Evolutionary conservation across 2,329 filamentous ascomycete species (phyloP).

Genomic region (Lecanicillium sp.): DNA sequence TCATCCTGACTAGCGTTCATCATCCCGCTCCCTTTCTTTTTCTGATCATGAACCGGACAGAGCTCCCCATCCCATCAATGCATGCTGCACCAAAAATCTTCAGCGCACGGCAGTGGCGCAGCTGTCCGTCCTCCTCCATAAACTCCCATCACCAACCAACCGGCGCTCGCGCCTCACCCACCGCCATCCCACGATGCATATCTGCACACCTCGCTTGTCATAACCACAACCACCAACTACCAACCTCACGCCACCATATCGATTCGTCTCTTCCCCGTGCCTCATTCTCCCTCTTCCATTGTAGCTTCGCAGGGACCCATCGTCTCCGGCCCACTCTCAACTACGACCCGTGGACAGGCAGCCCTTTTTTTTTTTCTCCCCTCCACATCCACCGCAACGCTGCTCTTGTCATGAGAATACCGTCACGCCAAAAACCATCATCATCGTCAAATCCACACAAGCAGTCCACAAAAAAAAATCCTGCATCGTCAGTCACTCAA

Average conservation of each 20-base stretch:
- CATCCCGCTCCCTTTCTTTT: not conserved
- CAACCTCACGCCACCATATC: too few relatives aligned
- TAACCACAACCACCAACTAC: too few relatives aligned
- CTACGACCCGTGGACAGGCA: not conserved
- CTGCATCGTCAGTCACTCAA: too few relatives aligned
- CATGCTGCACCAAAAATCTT: not conserved
- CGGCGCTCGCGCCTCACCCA: too few relatives aligned
- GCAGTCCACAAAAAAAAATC: too few relatives aligned
- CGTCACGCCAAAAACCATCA: not conserved
- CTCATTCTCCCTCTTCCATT: too few relatives aligned
- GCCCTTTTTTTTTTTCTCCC: not conserved
- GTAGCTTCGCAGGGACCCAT: too few relatives aligned
- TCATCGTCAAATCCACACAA: too few relatives aligned
- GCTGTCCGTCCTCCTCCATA: too few relatives aligned
- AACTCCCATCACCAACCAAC: not conserved
- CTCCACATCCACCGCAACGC: constrained; percentile 6
- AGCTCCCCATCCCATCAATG: not conserved
- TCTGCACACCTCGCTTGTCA: too few relatives aligned
- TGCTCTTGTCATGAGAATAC: constrained; percentile 9
- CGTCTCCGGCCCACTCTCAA: too few relatives aligned
- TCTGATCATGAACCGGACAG: not conserved
- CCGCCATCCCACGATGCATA: not conserved
- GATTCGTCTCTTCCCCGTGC: too few relatives aligned
- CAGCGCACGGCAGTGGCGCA: constrained; percentile 3
- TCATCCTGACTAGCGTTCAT: not conserved